Base-by-base conservation (phyloP, 2,329 filamentous ascomycete genomes). In the Microdochium trichocladiopsis region DNA sequence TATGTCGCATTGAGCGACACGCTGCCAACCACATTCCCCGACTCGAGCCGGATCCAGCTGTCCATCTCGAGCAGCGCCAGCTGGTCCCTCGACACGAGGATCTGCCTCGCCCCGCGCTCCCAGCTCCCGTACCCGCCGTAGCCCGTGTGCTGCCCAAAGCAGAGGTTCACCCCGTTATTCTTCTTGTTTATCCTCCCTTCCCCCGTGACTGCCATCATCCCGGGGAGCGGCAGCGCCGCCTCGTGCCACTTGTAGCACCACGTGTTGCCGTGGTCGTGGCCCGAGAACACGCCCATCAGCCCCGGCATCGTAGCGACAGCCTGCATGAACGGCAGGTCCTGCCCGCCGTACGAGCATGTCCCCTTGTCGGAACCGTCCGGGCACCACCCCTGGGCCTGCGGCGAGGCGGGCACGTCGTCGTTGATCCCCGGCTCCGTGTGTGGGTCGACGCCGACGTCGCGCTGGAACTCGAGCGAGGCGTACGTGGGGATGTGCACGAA, bases 121-220 rank as follows among this genome's bases (percentile, higher is more conserved):
- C 80, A 87, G 47, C 73, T 72, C 0, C 84, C 82, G 58, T 89
- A 89, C 0, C 86, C 86, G 0, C 85, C 86, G 52, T 88, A 88
- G 0, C 86, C 86, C 0, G 82, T 78, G 57, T 86, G 84, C 57
- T 86, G 80, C 4, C 83, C 82, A 60, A 85, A 87, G 58, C 76
- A 79, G 10, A 79, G 58, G 47, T 58, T 64, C 10, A 69, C 47
- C 12, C 67, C 72, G 65, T 68, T 76, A 65, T 60, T 18, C 10
- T 31, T 31, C 28, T 31, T n/a, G n/a, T n/a, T n/a, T n/a, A n/a
- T n/a, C n/a, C n/a, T n/a, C n/a, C n/a, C n/a, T n/a, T n/a, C n/a
- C n/a, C n/a, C 66, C 2, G 62, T 60, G 12, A 63, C 57, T 2
- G 68, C 63, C 1, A 58, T 58, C 58, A 65, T 62, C 4, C 55